phyloP scores from a whole-genome alignment of 108 stramenopile genomes.

The Pseudonitzschia multistriata region DNA sequence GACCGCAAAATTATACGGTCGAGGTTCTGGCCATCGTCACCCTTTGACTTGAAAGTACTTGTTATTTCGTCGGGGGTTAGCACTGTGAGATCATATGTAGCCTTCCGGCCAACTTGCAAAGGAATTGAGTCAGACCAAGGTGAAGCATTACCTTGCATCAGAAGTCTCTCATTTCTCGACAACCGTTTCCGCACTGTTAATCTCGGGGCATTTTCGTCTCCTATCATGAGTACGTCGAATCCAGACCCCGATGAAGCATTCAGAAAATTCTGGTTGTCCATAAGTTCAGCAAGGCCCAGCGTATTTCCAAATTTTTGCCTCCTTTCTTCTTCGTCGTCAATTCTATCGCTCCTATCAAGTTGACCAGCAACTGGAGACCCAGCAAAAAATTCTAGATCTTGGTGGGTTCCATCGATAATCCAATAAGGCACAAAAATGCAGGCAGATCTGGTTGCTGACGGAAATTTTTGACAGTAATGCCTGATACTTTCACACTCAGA shows the following conservation, averaged over 20 bases:
- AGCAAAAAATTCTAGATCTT: conserved; percentile 50
- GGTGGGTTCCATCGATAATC: conserved; percentile 53
- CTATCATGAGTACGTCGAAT: conserved; percentile 56
- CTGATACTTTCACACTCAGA: conserved; percentile 19
- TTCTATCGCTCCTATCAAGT: conserved; percentile 10
- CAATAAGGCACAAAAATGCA: conserved; percentile 50
- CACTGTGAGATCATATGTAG: conserved; percentile 39
- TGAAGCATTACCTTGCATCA: conserved; percentile 16
- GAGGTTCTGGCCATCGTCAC: conserved; percentile 23
- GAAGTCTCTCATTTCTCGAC: conserved; percentile 15
- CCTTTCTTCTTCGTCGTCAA: conserved; percentile 7
- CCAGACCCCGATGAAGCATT: conserved; percentile 13
- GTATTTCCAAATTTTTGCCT: conserved; percentile 11
- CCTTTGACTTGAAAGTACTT: not conserved
- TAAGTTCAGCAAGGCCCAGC: conserved; percentile 45
- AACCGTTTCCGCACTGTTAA: conserved; percentile 42
- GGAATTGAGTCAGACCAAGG: conserved; percentile 61
- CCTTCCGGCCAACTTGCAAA: conserved; percentile 18
- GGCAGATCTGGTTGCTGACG: conserved; percentile 31
- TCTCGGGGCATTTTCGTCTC: conserved; percentile 39
- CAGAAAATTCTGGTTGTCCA: conserved; percentile 33
- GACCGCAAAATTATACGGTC: conserved; percentile 52
- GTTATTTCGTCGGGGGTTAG: conserved; percentile 20
- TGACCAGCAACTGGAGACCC: conserved; percentile 43
- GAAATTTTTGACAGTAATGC: conserved; percentile 16